Evolutionary conservation across 495 filamentous ascomycete species (phyloP), one percentile per base, ranked within the genome.

Genomic region (Pyrenula aspistea): DNA sequence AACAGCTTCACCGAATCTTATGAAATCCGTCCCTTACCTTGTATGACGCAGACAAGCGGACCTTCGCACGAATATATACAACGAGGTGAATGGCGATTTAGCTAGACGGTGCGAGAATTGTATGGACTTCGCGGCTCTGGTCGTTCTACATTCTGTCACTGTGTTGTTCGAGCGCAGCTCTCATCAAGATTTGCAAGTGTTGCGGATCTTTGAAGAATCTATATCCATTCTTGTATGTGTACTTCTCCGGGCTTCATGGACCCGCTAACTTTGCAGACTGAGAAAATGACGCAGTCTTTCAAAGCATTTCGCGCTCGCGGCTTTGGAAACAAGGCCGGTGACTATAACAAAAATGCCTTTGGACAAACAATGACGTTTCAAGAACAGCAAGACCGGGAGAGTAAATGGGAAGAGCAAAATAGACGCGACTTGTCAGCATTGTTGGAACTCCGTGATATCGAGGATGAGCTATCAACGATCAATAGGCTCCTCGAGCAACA

Each of bases 151-250:
- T 62, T 81, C 83, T 2, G 76, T 83, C 3, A 84, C 77, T 4
- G 82, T 85, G 2, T 71, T 86, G 12, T 63, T 86, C 0, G 82
- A 84, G 21, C 68, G 73, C 51, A 77, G 78, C 0, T 72, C 78
- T 1, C 77, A 85, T 62, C 73, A 75, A 1, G 80, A 85, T 48
- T 62, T 86, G 1, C 81, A 86, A 57, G 75, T 85, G 1, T 80
- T 86, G 53, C 77, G 82, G 1, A 79, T 86, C 0, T 85, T 86
- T 53, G 83, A 85, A 57, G 83, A 85, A 59, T 83, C 81, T 12
- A 80, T 86, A 22, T 82, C 81, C 1, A 80, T 85, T 22, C 62
- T 86, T 61, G 81, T 83, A 62, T 21, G 63, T 63, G 2, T 12
- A 24, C 2, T 51, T n/a, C 2, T 21, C 24, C 8, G 12, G 21